Base-by-base conservation (phyloP, 495 filamentous ascomycete species). In the Glutinoglossum americanum region DNA sequence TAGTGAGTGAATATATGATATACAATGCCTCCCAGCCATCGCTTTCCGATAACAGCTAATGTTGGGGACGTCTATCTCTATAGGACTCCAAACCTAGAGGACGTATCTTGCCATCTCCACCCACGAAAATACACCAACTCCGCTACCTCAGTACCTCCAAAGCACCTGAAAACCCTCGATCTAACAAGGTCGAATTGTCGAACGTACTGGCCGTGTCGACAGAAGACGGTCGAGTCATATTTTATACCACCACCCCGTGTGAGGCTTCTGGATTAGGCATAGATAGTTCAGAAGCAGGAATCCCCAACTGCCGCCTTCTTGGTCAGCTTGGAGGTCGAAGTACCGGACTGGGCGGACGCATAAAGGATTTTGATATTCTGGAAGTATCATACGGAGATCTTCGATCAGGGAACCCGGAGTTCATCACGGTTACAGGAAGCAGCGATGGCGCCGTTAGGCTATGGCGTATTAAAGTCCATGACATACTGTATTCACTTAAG, bases 341-440 rank as follows among this genome's bases (percentile, higher is more conserved):
- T 56, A 73, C 74, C 7, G 84, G 80, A 0, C 72, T 88, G 41
- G 65, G 70, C 3, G 79, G 79, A 5, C 77, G 92, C 47, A 79
- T 97, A 63, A 98, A 97, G 69, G 93, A 95, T 63, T 97, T 97
- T 64, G 72, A 76, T 6, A 70, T 86, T 10, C 64, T 94, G 47
- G 69, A 70, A 32, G 32, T 74, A 17, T 62, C 63, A 51, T 67
- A 66, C 2, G 64, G 68, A 15, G 69, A 73, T 49, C 64, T 62
- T 6, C 67, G 65, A 6, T 59, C 67, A 32, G 69, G 72, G 49
- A 57, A 60, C 4, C 1, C 19, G 3, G 23, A 63, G 28, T 73
- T 80, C 55, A 66, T 87, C 54, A 61, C 93, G n/a, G 71, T 85
- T 4, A 82, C 89, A 3, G 89, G 72, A 7, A 80, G 86, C 65